phyloP scores from a whole-genome alignment of 345 rosid species.

The Gossypium herbaceum region DNA sequence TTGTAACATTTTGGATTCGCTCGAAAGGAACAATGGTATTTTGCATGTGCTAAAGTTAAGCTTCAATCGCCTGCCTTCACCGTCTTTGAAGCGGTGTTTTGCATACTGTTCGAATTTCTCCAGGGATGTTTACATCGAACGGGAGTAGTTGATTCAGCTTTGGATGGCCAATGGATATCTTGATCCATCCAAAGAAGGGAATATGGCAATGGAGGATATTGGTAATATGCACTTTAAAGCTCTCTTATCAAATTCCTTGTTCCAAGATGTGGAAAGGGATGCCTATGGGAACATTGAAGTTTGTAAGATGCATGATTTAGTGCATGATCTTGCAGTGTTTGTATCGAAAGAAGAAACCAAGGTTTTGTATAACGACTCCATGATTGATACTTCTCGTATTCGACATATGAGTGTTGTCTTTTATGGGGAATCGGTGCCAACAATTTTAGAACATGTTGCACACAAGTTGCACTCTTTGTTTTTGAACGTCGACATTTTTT shows the following conservation, averaged over 20 bases:
- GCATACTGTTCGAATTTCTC: neutral
- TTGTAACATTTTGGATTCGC: neutral
- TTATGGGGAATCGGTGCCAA: neutral
- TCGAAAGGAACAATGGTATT: neutral
- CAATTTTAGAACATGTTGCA: neutral
- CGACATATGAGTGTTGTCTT: neutral
- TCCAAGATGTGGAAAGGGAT: neutral
- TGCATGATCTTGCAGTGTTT: neutral
- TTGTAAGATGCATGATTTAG: neutral
- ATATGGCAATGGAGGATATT: neutral
- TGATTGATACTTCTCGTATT: neutral
- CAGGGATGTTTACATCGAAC: neutral
- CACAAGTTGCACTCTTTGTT: neutral
- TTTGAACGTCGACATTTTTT: neutral
- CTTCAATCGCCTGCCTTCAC: neutral
- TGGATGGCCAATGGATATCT: neutral
- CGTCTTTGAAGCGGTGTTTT: neutral
- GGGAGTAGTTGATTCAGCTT: neutral
- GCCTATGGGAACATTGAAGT: neutral
- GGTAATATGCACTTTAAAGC: neutral
- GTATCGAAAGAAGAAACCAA: neutral
- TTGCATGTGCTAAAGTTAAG: neutral
- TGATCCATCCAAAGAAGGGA: neutral
- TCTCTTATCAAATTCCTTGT: neutral
- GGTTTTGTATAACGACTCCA: neutral